Conservation (phyloP, 768 basidiomycete species). For the Megacollybia marginata region DNA sequence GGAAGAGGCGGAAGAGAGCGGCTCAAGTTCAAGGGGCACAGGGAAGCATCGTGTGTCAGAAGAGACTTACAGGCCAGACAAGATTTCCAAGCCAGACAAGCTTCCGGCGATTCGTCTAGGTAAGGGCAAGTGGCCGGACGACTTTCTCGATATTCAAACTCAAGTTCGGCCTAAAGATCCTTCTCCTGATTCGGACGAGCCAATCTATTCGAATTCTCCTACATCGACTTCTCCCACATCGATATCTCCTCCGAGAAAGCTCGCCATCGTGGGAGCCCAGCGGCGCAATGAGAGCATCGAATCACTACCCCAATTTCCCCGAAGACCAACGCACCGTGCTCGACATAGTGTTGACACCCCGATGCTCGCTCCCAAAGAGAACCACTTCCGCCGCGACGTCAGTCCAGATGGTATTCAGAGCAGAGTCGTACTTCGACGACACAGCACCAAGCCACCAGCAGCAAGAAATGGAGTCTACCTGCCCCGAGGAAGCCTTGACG, state of each 20-base stretch:
- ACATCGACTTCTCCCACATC: conserved; percentile 12
- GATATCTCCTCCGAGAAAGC: conserved; percentile 44
- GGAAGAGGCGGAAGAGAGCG: conserved; percentile 63
- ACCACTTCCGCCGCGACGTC: conserved; percentile 38
- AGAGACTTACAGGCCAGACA: conserved; percentile 15
- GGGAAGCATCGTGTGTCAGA: conserved; percentile 10
- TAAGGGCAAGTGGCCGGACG: conserved; percentile 81
- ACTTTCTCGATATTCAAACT: conserved; percentile 57
- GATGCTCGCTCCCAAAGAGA: conserved; percentile 41
- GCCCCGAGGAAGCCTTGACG: conserved; percentile 29
- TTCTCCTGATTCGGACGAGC: conserved; percentile 4
- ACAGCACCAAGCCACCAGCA: conserved; percentile 43
- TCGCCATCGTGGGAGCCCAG: conserved; percentile 42
- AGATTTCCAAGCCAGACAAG: conserved; percentile 21
- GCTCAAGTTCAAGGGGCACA: conserved; percentile 23
- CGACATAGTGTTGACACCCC: conserved; percentile 56
- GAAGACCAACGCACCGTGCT: conserved; percentile 57
- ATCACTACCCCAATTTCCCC: conserved; percentile 37
- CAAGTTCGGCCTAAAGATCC: conserved; percentile 19
- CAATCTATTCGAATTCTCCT: conserved; percentile 1
- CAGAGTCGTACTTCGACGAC: conserved; percentile 47
- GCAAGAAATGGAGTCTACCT: conserved; percentile 41
- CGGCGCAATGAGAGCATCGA: conserved; percentile 42
- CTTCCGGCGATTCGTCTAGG: conserved; percentile 47
- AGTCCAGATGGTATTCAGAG: conserved; percentile 50